Base-by-base conservation (phyloP, 441 rosid species). In the Cnidoscolus chayamansa region DNA sequence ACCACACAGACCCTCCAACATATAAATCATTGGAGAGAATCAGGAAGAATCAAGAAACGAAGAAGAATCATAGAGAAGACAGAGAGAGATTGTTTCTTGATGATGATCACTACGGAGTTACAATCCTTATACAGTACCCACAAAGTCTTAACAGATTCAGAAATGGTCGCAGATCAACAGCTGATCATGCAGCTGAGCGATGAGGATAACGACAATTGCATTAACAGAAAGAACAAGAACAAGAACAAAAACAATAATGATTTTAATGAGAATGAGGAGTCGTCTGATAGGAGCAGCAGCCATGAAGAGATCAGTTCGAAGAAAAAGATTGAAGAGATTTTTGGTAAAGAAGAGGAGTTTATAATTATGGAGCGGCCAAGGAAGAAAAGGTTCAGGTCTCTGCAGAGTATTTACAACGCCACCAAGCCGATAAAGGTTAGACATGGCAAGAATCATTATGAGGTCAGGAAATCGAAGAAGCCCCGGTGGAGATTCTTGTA, bases 181-280 rank as follows among this genome's bases (percentile, higher is more conserved):
- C 81, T 90, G 17, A 75, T 25, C 25, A 25, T 86, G 79, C 86
- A 86, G 43, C 73, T 87, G 7, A 90, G 91, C 84, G 93, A 86
- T 51, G 92, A 86, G 53, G 89, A 90, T 51, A 80, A 13, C 49
- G 74, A 17, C 74, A 45, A 65, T 63, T 32, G 30, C 58, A 64
- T 10, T 65, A 64, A 65, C 63, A 67, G 35, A 31, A 61, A 8
- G 31, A 35, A 48, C 13, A 66, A 12, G 51, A 57, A 53, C 25
- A 35, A 40, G 62, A 32, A n/a, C n/a, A n/a, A n/a, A n/a, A n/a
- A n/a, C n/a, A n/a, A 43, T 12, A 20, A 4, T 15, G n/a, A 4
- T 15, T 16, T 5, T 9, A 20, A 35, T 25, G 65, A 32, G 4
- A 60, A 72, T 49, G 63, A 55, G 16, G 77, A 49, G 10, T 73